Base-by-base conservation (phyloP, 768 basidiomycete species). In the Lentinula raphanica region DNA sequence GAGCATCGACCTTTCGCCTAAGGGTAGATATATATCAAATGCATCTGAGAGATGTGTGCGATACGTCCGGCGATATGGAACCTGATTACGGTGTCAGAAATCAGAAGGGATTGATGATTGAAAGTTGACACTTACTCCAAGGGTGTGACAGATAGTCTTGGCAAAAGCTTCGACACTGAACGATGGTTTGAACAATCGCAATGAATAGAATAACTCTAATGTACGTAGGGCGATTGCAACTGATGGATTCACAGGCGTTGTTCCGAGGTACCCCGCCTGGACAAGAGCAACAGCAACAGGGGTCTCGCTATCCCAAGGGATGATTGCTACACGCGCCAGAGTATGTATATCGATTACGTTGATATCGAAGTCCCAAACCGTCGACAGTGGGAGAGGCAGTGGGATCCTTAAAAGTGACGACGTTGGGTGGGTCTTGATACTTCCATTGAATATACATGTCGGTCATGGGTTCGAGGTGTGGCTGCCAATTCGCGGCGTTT, bases 1-100 rank as follows among this genome's bases (percentile, higher is more conserved):
- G 49, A 2, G 29, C n/a, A 11, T 64, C 45, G 12, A 71, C 54
- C 0, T 5, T 9, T 0, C 58, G 57, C 1, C 48, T 29, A 8
- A 72, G 65, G 2, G 49, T 17, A n/a, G 63, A 54, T 69, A 74
- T 0, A 63, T 31, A 31, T 73, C 68, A 48, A 69, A 71, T 7
- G 69, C 49, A 11, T 66, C 62, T 54, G 63, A 60, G 58, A 76
- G 49, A 4, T 59, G 46, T 3, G 49, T 56, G 17, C 67, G 61
- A 40, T 58, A 62, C 5, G 32, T 27, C 6, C 58, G 62, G 12
- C 58, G 58, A 54, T 65, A 72, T 0, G 67, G 60, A 1, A 66
- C 61, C 69, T 73, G 27, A 11, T 40, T 46, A 3, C 8, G 51
- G 9, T n/a, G n/a, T n/a, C n/a, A n/a, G n/a, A n/a, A n/a, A n/a